Evolutionary conservation across 2,329 filamentous ascomycete genomes (phyloP).

Genomic region (Pseudogymnoascus sp.): DNA sequence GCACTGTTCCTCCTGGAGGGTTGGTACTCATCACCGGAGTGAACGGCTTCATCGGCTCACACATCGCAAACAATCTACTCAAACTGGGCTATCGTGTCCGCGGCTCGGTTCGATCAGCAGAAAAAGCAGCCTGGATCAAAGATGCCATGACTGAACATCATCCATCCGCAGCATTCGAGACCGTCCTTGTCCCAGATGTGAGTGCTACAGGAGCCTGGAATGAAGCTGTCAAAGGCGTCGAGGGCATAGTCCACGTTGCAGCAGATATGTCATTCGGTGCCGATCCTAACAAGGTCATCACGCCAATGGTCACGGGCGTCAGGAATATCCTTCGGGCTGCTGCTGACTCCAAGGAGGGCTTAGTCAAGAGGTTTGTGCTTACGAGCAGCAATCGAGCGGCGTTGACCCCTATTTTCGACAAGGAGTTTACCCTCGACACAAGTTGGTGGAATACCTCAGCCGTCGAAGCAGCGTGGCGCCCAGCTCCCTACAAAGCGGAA

Average conservation of each 20-base stretch:
- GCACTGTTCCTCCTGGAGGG: background rate
- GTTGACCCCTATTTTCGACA: conserved; percentile 14
- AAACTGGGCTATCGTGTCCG: conserved; percentile 36
- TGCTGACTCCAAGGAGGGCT: conserved; percentile 20
- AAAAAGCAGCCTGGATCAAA: conserved; percentile 17
- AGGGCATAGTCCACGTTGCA: conserved; percentile 35
- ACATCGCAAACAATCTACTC: conserved; percentile 36
- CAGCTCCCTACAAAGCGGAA: conserved; percentile 26
- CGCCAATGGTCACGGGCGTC: conserved; percentile 26
- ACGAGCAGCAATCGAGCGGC: conserved; percentile 29
- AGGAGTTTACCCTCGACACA: conserved; percentile 17
- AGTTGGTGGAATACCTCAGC: conserved; percentile 30
- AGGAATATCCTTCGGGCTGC: conserved; percentile 31
- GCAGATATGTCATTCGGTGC: conserved; percentile 29
- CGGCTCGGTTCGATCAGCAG: conserved; percentile 34
- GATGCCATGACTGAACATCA: conserved; percentile 20
- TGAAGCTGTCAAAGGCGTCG: conserved; percentile 26
- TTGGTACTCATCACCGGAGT: conserved; percentile 41
- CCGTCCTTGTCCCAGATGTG: conserved; percentile 32
- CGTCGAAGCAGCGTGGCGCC: conserved; percentile 29
- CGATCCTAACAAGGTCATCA: conserved; percentile 36
- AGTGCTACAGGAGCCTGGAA: conserved; percentile 30
- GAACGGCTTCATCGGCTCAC: conserved; percentile 38
- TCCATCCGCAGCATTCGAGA: conserved; percentile 21
- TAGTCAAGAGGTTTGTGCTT: conserved; percentile 34